Percentiles rank a stretch among this genome's conserved stretches.
Conservation (phyloP, 2,329 filamentous ascomycete genomes). For the Colletotrichum karsti region DNA sequence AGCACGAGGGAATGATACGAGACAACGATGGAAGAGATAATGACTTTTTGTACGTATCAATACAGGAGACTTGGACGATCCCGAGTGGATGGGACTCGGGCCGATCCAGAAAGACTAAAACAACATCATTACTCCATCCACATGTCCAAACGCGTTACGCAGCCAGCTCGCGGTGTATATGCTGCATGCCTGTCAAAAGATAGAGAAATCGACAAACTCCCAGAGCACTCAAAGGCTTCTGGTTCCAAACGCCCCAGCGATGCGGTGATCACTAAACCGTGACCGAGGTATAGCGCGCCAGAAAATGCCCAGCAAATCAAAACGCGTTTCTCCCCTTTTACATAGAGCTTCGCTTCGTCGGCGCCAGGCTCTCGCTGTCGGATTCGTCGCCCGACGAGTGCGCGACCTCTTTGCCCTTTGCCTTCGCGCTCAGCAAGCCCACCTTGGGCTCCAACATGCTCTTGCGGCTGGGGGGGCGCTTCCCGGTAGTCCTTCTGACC, state of each 20-base stretch:
- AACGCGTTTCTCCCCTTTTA: constrained; percentile 34
- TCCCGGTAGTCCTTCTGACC: constrained; percentile 36
- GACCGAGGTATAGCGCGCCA: constrained; percentile 29
- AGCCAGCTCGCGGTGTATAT: constrained; percentile 7
- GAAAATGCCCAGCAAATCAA: constrained; percentile 26
- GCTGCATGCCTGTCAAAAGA: background rate
- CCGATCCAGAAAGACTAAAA: constrained; percentile 6
- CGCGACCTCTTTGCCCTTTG: constrained; percentile 58
- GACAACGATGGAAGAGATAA: background rate
- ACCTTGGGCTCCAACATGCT: constrained; percentile 51
- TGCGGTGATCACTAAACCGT: constrained; percentile 15
- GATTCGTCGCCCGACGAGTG: constrained; percentile 40
- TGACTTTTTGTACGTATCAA: constrained; percentile 10
- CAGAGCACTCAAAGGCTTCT: background rate
- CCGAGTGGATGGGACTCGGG: background rate
- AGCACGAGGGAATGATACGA: too few species aligned
- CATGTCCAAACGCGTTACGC: constrained; percentile 21
- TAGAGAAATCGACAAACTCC: background rate
- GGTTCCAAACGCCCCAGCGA: constrained; percentile 24
- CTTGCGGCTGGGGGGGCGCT: constrained; percentile 47
- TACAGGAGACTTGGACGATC: constrained; percentile 14
- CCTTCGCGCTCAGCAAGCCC: constrained; percentile 45
- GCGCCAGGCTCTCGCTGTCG: constrained; percentile 34
- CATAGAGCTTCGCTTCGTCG: constrained; percentile 52
- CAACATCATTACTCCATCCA: constrained; percentile 21